Conservation (phyloP, 257 asterid species). For the Solanum chmielewskii region DNA sequence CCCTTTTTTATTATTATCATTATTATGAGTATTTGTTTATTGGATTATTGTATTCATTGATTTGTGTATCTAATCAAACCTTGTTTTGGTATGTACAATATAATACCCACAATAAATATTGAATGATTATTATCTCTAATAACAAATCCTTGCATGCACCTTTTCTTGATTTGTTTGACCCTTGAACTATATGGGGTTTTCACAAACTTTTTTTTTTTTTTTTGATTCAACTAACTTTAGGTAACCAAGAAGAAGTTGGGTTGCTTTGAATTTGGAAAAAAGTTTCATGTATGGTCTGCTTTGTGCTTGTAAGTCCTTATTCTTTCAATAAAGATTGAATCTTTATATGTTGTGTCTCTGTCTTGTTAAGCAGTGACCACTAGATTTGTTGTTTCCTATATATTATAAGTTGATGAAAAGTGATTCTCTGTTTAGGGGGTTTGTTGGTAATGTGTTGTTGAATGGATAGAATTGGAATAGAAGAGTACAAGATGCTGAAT, state of each 20-base stretch:
- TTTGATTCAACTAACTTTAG: not conserved
- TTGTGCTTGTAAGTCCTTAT: conserved; percentile 3
- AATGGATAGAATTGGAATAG: conserved; percentile 16
- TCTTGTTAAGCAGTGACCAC: not conserved
- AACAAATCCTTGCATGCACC: not conserved
- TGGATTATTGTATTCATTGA: not conserved
- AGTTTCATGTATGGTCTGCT: not conserved
- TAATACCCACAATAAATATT: not conserved
- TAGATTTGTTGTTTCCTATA: not conserved
- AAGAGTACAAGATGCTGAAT: conserved; percentile 19
- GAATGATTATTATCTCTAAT: not conserved
- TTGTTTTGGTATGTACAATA: not conserved
- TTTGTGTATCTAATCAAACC: not conserved
- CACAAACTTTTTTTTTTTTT: not conserved
- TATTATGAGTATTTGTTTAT: conserved; percentile 1
- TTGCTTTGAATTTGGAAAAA: not conserved
- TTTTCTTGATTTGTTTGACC: not conserved
- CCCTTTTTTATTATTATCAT: not conserved
- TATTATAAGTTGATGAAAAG: not conserved
- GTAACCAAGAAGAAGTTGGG: not conserved
- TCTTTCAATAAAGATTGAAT: not conserved
- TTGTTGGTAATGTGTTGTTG: conserved; percentile 2
- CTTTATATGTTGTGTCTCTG: not conserved
- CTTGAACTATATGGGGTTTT: not conserved
- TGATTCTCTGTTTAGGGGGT: not conserved